Base-by-base conservation (phyloP, 495 filamentous ascomycete genomes). In the Patellaria atrata region DNA sequence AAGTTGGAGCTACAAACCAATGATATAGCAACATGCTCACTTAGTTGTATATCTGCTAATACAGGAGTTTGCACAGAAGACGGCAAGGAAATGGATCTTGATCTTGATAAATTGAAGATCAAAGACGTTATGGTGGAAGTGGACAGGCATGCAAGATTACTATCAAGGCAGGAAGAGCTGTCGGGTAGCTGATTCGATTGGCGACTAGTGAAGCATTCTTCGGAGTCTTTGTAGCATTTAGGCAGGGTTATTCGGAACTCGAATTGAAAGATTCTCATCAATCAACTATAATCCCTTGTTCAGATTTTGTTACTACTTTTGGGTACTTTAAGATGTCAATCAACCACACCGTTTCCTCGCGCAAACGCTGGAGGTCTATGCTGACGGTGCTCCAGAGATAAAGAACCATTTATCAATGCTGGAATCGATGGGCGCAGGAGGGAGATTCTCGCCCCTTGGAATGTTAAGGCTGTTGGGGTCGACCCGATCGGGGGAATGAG, bases 331-430 rank as follows among this genome's bases (percentile, higher is more conserved):
- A 26, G 7, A 6, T 15, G 10, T 9, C 7, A 27, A 7, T 24
- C 18, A 9, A 25, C 32, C 8, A 6, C 7, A 35, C 10, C 16
- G 20, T 7, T 10, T 10, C n/a, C 23, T 26, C n/a, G 23, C 23
- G n/a, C n/a, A n/a, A n/a, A n/a, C n/a, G n/a, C n/a, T n/a, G n/a
- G n/a, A 23, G 4, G 11, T 27, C 27, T 51, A 48, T 14, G 17
- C 27, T 27, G 47, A 44, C 48, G 89, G 82, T 58, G 89, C 89
- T 57, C 89, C 89, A 57, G 87, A 94, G 64, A 99, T 99, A 72
- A 94, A 99, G 76, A 99, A 99, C 89, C 91, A 99, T 72, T 99
- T 99, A 73, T 99, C 89, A 54, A 94, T 92, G 65, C 76, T 89
- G 50, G 77, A 73, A 57, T 99, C 89, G 48, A 96, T 92, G 40